Percentiles rank a stretch among this genome's conserved stretches.
Evolutionary conservation across 805 yeast genomes (phyloP).

Genomic region (Yarrowia deformans): DNA sequence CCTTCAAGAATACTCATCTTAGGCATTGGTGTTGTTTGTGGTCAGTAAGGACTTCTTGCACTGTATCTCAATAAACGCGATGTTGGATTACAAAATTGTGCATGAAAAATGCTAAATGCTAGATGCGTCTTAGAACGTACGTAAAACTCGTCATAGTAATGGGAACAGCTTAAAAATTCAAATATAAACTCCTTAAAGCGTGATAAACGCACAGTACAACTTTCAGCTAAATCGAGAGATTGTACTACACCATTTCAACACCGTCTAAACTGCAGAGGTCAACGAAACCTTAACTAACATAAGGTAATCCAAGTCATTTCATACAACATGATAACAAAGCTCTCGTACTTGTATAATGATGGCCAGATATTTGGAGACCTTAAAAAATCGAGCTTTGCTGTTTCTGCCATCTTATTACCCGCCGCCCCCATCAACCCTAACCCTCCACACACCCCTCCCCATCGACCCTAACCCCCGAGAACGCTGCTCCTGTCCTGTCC

Average conservation of each 20-base stretch:
- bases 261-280: not conserved
- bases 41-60: too few species aligned
- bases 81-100: not conserved
- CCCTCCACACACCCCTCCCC: not conserved
- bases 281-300: not conserved
- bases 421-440: not conserved
- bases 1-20: constrained; percentile 21
- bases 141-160: too few species aligned
- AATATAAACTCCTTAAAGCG: not conserved
- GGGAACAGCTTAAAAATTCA: too few species aligned
- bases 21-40: constrained; percentile 15
- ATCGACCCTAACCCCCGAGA: not conserved
- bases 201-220: not conserved
- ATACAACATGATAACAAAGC: too few species aligned
- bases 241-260: not conserved
- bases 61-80: not conserved
- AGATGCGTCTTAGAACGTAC: too few species aligned
- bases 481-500: too few species aligned
- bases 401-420: not conserved
- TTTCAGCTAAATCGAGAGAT: not conserved
- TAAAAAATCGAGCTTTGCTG: too few species aligned
- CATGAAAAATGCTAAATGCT: not conserved
- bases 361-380: too few species aligned
- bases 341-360: too few species aligned
- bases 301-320: not conserved